phyloP scores from a whole-genome alignment of 2,329 filamentous ascomycete genomes.

The Myriosclerotinia curreyana region DNA sequence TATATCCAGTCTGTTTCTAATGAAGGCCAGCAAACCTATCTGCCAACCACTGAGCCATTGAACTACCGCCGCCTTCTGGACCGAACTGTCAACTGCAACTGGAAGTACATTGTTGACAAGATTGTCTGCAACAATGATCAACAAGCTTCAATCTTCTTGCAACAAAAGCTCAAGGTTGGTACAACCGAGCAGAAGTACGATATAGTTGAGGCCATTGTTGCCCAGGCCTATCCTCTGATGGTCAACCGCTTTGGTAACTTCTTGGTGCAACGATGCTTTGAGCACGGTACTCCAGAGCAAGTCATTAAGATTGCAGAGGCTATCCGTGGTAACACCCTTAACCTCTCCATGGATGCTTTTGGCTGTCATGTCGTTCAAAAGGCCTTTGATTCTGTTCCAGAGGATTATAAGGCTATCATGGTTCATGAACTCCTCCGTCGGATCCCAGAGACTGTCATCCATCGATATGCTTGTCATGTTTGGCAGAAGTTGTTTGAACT shows the following conservation, averaged over 20 bases:
- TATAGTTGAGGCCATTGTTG: constrained; percentile 93
- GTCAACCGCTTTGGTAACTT: constrained; percentile 99
- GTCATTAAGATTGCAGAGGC: constrained; percentile 91
- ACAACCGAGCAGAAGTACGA: constrained; percentile 95
- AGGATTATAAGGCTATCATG: constrained; percentile 98
- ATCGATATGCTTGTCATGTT: constrained; percentile 97
- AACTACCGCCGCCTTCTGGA: constrained; percentile 96
- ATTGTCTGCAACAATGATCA: constrained; percentile 99
- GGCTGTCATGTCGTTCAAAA: constrained; percentile 98
- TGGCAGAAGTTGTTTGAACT: constrained; percentile 99
- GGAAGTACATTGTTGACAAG: constrained; percentile 99
- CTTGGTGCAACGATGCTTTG: constrained; percentile 96
- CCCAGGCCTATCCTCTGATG: constrained; percentile 93
- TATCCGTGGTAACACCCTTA: constrained; percentile 90
- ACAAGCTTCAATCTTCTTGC: constrained; percentile 96
- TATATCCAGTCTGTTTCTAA: constrained; percentile 45
- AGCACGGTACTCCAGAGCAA: constrained; percentile 93
- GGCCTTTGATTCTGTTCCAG: constrained; percentile 94
- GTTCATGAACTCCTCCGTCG: constrained; percentile 94
- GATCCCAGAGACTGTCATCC: constrained; percentile 96
- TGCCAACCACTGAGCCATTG: constrained; percentile 83
- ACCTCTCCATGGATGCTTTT: constrained; percentile 96
- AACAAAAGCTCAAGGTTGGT: constrained; percentile 97
- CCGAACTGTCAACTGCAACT: constrained; percentile 95
- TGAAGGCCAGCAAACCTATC: constrained; percentile 67